Base-by-base conservation (phyloP, 345 rosid genomes). In the Orychophragmus violaceus region DNA sequence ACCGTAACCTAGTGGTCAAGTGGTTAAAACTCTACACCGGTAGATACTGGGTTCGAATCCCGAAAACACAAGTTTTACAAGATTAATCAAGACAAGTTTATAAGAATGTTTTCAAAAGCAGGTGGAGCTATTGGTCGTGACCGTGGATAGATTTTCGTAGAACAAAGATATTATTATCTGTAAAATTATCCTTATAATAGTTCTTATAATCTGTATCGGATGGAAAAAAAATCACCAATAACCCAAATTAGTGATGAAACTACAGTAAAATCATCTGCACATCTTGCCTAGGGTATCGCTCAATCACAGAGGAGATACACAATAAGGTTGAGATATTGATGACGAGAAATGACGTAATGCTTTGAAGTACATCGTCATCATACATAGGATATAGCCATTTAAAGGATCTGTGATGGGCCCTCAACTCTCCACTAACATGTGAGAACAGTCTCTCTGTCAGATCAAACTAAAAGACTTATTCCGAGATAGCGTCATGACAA, bases 281-380 rank as follows among this genome's bases (percentile, higher is more conserved):
- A 14, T 46, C 19, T 24, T 33, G 14, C 9, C 13, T 51, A 65
- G 9, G 17, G 8, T 23, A 33, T 35, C 32, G 12, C 45, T 67
- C 25, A 44, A 30, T 4, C 46, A 53, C 5, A 19, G 44, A 52
- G 8, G 19, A 27, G 27, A 28, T 36, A 7, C 8, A 58, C 45
- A 37, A 35, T 35, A 11, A 35, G 41, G 11, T 35, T 1, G 3
- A 35, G 14, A 35, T 35, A 35, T 2, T 36, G 42, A 12, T 36
- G 16, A 17, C 44, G 19, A 41, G 46, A 29, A 13, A 57, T 64
- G 76, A 71, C 59, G 59, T 64, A 56, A 56, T 71, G 65, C 70
- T 56, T 46, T 64, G 65, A 24, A 36, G 14, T 36, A 19, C 27
- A 16, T 64, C 70, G 76, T 64, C 70, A 64, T 63, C 51, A 45